These are phyloP conservation scores for Haplosporangium sp. DNA, from an alignment of 371 early-diverging fungal species.

Conservation along the genomic window DNA sequence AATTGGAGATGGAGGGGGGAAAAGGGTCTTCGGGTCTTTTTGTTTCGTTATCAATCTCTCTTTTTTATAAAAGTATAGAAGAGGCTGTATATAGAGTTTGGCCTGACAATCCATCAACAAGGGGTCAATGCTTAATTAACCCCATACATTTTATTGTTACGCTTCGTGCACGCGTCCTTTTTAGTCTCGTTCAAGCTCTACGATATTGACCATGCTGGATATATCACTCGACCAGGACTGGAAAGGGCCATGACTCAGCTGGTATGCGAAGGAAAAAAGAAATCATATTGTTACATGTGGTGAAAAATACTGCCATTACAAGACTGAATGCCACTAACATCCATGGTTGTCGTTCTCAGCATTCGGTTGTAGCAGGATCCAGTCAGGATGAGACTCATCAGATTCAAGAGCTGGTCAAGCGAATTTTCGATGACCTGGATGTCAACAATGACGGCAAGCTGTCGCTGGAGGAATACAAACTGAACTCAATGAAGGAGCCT, in stretches of 20 bases:
- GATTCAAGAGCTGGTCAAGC: constrained; percentile 71
- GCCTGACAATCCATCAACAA: background rate
- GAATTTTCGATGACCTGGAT: constrained; percentile 86
- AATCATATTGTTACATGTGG: background rate
- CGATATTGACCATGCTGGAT: constrained; percentile 84
- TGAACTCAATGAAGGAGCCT: constrained; percentile 88
- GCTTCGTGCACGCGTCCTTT: background rate
- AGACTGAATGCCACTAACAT: background rate
- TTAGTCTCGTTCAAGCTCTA: constrained; percentile 86
- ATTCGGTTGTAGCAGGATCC: constrained; percentile 64
- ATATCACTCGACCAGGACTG: constrained; percentile 79
- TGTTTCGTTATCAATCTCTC: background rate
- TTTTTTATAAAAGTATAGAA: background rate
- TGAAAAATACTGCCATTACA: background rate
- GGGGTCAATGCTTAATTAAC: constrained; percentile 24
- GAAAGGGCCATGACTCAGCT: constrained; percentile 79
- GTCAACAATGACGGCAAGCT: constrained; percentile 85
- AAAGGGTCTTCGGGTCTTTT: background rate
- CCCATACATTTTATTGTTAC: constrained; percentile 1
- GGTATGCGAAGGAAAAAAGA: constrained; percentile 56
- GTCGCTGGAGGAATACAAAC: constrained; percentile 83
- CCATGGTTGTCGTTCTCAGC: constrained; percentile 61
- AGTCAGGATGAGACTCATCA: constrained; percentile 75
- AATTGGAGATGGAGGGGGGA: too few species aligned
- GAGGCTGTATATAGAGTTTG: too few species aligned